These are phyloP conservation scores for Agrostemma githago DNA, from an alignment of 148 eudicot species.

Conservation along the genomic window DNA sequence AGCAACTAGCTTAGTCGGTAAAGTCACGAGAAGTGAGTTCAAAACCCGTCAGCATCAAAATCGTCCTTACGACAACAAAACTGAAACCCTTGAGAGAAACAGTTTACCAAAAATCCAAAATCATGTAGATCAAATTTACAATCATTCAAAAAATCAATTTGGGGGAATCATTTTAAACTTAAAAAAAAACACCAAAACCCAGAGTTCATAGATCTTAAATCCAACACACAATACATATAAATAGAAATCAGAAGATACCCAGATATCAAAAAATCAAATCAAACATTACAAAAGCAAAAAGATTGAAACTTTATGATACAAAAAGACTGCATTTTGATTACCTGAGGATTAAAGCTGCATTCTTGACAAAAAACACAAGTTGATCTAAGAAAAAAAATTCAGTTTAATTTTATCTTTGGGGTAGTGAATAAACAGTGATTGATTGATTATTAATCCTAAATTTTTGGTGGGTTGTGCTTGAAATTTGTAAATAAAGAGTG, in stretches of 20 bases:
- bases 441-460: not conserved
- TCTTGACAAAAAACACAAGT: conserved; percentile 11
- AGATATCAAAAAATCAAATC: not conserved
- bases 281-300: not conserved
- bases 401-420: not conserved
- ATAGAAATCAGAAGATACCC: not conserved
- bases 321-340: conserved; percentile 16
- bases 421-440: not conserved
- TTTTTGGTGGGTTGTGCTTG: conserved; percentile 7
- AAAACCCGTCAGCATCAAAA: too few relatives aligned
- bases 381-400: conserved; percentile 15
- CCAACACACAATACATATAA: not conserved
- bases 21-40: too few relatives aligned
- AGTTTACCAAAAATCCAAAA: not conserved
- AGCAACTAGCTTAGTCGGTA: too few relatives aligned
- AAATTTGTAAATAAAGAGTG: not conserved
- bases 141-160: not conserved
- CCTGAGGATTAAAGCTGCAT: conserved; percentile 22
- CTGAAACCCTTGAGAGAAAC: not conserved
- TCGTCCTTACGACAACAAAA: not conserved
- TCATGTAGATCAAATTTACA: conserved; percentile 9
- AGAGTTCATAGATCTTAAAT: not conserved
- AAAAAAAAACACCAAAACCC: not conserved
- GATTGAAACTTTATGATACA: conserved; percentile 3
- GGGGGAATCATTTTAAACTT: conserved; percentile 1